Evolutionary conservation across 768 basidiomycete species (phyloP).

Genomic region (Leccinellum albellum): DNA sequence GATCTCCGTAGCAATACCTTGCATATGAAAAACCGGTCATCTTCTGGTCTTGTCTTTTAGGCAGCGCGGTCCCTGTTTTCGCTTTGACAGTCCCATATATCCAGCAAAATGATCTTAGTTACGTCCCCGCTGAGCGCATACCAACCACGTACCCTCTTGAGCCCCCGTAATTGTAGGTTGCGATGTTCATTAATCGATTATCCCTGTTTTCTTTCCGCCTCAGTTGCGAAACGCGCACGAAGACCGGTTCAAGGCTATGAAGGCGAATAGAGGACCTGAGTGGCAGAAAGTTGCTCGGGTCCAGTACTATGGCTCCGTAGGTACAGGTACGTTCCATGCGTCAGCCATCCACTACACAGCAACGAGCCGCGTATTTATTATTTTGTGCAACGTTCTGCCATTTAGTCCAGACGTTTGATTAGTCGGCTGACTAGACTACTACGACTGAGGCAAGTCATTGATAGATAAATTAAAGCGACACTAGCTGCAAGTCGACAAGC

Average conservation of each 20-base stretch:
- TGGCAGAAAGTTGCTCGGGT: not conserved
- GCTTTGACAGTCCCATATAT: slow-evolving; percentile 76
- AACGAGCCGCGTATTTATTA: too few relatives aligned
- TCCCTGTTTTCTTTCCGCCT: not conserved
- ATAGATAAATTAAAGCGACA: not conserved
- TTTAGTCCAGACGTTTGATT: not conserved
- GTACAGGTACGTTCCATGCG: slow-evolving; percentile 7
- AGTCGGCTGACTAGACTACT: not conserved
- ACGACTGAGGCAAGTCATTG: not conserved
- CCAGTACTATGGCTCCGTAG: not conserved
- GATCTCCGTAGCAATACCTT: slow-evolving; percentile 64
- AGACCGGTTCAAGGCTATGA: slow-evolving; percentile 72
- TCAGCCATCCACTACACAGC: slow-evolving; percentile 1
- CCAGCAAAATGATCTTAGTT: slow-evolving; percentile 65
- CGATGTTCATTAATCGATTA: not conserved
- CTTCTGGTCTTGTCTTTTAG: slow-evolving; percentile 81
- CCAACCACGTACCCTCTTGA: slow-evolving; percentile 79
- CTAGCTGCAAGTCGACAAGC: not conserved
- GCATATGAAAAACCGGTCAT: slow-evolving; percentile 90
- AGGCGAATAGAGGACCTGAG: slow-evolving; percentile 39
- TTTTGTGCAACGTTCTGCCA: not conserved
- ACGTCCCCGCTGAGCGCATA: slow-evolving; percentile 59
- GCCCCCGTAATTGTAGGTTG: slow-evolving; percentile 27
- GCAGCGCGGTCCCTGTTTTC: slow-evolving; percentile 70
- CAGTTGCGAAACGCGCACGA: slow-evolving; percentile 72